phyloP scores from a whole-genome alignment of 2,329 filamentous ascomycete genomes.

The Exutisphaerella laricina region DNA sequence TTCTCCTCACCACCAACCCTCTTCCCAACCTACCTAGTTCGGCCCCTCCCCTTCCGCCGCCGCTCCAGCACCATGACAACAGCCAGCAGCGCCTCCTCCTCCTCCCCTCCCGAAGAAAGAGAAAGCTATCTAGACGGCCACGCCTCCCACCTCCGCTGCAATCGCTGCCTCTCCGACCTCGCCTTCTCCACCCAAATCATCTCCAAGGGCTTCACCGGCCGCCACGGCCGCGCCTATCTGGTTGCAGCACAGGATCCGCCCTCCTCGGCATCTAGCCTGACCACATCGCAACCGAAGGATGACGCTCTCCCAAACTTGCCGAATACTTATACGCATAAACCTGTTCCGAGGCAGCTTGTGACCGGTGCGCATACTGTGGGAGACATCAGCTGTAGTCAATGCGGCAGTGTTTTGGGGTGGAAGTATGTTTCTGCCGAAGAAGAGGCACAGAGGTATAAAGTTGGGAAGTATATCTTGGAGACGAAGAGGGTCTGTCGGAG shows the following conservation, averaged over 20 bases:
- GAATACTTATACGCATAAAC: constrained; percentile 53
- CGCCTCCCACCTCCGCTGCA: constrained; percentile 53
- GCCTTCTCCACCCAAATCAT: constrained; percentile 56
- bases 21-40: constrained; percentile 50
- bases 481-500: constrained; percentile 50
- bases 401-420: constrained; percentile 56
- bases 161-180: constrained; percentile 54
- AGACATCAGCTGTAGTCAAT: constrained; percentile 54
- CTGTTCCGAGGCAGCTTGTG: constrained; percentile 55
- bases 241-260: too few species aligned
- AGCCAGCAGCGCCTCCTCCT: constrained; percentile 29
- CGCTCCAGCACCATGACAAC: constrained; percentile 39
- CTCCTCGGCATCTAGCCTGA: constrained; percentile 28
- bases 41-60: constrained; percentile 45
- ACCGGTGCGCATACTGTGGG: constrained; percentile 59
- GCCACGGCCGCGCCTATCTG: constrained; percentile 59
- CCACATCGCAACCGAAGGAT: constrained; percentile 24
- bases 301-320: constrained; percentile 42
- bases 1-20: constrained; percentile 32
- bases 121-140: constrained; percentile 42
- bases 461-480: constrained; percentile 63
- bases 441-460: constrained; percentile 57
- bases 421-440: constrained; percentile 60
- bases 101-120: constrained; percentile 18
- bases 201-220: constrained; percentile 60